phyloP scores from a whole-genome alignment of 2,329 filamentous ascomycete genomes.

The Pseudogymnoascus sp. region DNA sequence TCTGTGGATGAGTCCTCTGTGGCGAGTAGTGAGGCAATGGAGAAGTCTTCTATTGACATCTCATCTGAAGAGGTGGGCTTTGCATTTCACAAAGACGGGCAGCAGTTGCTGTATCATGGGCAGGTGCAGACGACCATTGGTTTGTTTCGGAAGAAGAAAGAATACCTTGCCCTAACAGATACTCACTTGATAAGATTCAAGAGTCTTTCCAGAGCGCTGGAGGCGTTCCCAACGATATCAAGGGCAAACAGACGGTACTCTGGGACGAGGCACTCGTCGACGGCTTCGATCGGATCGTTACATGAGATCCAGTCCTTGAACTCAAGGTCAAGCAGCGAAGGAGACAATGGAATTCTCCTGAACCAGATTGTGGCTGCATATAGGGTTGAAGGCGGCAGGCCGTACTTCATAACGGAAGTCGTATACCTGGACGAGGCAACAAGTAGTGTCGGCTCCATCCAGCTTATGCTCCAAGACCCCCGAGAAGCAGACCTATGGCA shows the following conservation, averaged over 20 bases:
- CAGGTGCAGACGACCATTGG: conserved; percentile 64
- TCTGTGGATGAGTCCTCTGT: conserved; percentile 23
- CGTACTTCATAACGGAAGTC: conserved; percentile 61
- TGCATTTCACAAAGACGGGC: conserved; percentile 3
- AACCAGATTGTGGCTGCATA: conserved; percentile 63
- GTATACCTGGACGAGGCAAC: conserved; percentile 61
- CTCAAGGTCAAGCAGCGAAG: conserved; percentile 42
- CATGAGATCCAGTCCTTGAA: conserved; percentile 53
- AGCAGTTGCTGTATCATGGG: conserved; percentile 40
- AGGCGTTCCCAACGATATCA: conserved; percentile 50
- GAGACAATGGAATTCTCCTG: conserved; percentile 49
- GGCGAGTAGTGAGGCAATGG: conserved; percentile 20
- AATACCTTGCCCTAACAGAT: conserved; percentile 66
- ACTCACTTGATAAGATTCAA: conserved; percentile 63
- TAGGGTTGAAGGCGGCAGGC: conserved; percentile 59
- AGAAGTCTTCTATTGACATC: conserved; percentile 21
- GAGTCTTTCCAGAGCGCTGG: conserved; percentile 57
- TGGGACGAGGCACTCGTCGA: conserved; percentile 48
- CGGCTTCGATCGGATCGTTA: conserved; percentile 52
- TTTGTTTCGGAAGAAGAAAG: conserved; percentile 66
- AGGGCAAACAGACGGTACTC: conserved; percentile 31
- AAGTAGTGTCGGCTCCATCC: conserved; percentile 54
- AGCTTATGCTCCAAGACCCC: conserved; percentile 56
- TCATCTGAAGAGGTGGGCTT: conserved; percentile 3
- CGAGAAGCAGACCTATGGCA: conserved; percentile 63